Evolutionary conservation across 495 filamentous ascomycete species (phyloP), one percentile per base, ranked within the genome.

Genomic region (Letharia lupina): DNA sequence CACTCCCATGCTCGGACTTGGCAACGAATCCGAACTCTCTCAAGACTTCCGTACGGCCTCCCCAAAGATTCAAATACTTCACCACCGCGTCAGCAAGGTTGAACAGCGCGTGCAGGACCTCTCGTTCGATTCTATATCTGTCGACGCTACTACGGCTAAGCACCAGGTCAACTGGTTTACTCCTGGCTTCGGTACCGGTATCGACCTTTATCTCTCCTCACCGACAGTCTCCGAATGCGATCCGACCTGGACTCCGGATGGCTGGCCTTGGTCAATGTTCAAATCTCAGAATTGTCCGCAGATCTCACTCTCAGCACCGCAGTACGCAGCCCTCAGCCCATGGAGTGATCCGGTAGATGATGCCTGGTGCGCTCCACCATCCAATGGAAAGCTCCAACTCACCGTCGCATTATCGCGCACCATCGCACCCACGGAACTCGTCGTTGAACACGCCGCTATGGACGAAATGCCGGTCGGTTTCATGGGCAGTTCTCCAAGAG

Each of bases 281-380:
- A 44, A 44, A 12, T n/a, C 39, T 4, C 61, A 45, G 15, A 45
- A 20, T 4, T 65, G 63, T 65, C 63, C 23, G 0, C 8, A 58
- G 13, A 16, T 23, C 4, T 4, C 39, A 6, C 11, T 68, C 6
- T 63, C 66, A 16, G 35, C 39, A 50, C 60, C 64, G 1, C 67
- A 48, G 9, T 47, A 10, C 16, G 59, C 44, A 8, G 80, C 78
- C 23, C 69, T 81, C 20, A 59, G 63, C 5, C 63, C 74, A 1
- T 82, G 80, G 80, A 67, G 77, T 16, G 80, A 81, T 35, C 65
- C 65, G 11, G 64, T 73, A 9, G 78, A 77, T n/a, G 80, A 83
- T 41, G 77, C 78, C 66, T 83, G 78, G 79, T 83, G 80, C 66
- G 71, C 72, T 37, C 73, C 74, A 23, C 58, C 62, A n/a, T 72